These are phyloP conservation scores for Candida sphagnicola DNA, from an alignment of 805 yeast species.

Conservation along the genomic window DNA sequence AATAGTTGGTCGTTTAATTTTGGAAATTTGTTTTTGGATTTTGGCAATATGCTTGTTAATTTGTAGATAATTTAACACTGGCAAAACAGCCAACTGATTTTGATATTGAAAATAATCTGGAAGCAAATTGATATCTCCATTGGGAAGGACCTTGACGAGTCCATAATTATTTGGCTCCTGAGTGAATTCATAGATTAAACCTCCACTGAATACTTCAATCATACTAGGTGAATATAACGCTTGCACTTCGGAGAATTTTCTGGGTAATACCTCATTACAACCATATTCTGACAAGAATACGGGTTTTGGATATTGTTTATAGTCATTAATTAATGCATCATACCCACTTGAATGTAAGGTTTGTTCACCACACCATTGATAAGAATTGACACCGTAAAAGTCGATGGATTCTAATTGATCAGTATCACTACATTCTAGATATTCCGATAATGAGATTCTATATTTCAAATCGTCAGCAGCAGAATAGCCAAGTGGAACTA, in stretches of 20 bases:
- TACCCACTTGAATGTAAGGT: slow-evolving; percentile 75
- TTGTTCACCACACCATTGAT: slow-evolving; percentile 87
- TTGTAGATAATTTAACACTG: slow-evolving; percentile 16
- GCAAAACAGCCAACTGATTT: slow-evolving; percentile 38
- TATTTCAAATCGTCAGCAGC: slow-evolving; percentile 90
- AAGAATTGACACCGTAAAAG: slow-evolving; percentile 76
- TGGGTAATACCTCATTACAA: slow-evolving; percentile 77
- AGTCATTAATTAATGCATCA: slow-evolving; percentile 63
- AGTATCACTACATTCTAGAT: slow-evolving; percentile 69
- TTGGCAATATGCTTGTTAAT: slow-evolving; percentile 1
- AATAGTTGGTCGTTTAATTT: slow-evolving; percentile 8
- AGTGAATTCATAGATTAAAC: slow-evolving; percentile 75
- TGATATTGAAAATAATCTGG: slow-evolving; percentile 43
- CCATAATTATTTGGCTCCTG: slow-evolving; percentile 82
- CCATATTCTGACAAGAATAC: slow-evolving; percentile 87
- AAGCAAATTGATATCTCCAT: slow-evolving; percentile 41
- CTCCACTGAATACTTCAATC: slow-evolving; percentile 80
- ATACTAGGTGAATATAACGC: slow-evolving; percentile 67
- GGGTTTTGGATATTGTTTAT: slow-evolving; percentile 65
- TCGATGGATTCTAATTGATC: slow-evolving; percentile 58
- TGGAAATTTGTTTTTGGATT: background rate
- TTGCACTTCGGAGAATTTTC: slow-evolving; percentile 72
- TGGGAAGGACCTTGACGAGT: slow-evolving; percentile 47
- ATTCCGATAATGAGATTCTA: slow-evolving; percentile 72
- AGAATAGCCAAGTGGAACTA: slow-evolving; percentile 88